Base-by-base conservation (phyloP, 2,329 filamentous ascomycete species). In the Fusarium sp. region DNA sequence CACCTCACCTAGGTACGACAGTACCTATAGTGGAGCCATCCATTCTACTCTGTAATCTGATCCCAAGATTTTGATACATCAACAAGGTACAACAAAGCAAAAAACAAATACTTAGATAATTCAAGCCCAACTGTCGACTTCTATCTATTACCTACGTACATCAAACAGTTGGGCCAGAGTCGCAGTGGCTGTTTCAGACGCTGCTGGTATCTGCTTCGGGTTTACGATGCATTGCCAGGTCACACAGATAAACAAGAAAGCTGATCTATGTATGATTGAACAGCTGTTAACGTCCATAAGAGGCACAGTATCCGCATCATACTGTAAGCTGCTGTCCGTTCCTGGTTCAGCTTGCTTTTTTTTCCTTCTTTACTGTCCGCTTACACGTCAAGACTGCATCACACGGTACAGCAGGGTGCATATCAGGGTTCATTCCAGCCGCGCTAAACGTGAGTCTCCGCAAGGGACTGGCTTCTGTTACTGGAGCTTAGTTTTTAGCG, bases 191-290 rank as follows among this genome's bases (percentile, higher is more conserved):
- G 54, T 49, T 56, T 32, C 12, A 43, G 27, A 40, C 47, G 32
- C 58, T 67, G 60, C 57, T 57, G 61, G 62, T 51, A 43, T 27
- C 54, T 66, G 52, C 53, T 70, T 69, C 49, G 42, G 53, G 45
- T 50, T 46, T 49, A 40, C 34, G 32, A 60, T 73, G 70, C 70
- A 72, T 56, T 60, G 70, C 70, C 70, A 71, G 59, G 70, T 72
- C 70, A 71, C 59, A 66, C 63, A 68, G 54, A 42, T 16, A 57
- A 45, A 70, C 32, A 34, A 49, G 20, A 57, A 50, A 43, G 5
- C 16, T 6, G n/a, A n/a, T 42, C 34, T 12, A 51, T 38, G 22
- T 38, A 42, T 43, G 24, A n/a, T 53, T 53, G 24, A 27, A 53
- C 50, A 53, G 34, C 34, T 53, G 50, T 53, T 29, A n/a, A 53